Evolutionary conservation across 169 alveolate species (phyloP), one percentile per base, ranked within the genome.

Genomic region (Plasmodium gallinaceum): DNA sequence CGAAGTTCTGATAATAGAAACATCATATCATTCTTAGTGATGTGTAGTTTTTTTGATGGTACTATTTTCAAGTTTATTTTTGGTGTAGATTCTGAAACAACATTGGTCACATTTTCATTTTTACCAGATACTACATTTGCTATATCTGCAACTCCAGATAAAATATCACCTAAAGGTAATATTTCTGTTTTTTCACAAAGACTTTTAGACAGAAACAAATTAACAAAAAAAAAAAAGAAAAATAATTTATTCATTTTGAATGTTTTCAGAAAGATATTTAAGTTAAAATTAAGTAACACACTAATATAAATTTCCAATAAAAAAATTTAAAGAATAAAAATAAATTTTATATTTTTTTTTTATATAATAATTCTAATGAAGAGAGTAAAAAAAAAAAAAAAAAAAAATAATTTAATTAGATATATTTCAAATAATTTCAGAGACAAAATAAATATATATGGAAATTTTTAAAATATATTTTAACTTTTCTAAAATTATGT

Each of bases 121-220:
- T 54, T 66, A 8, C 72, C 7, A n/a, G 91, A 32, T 22, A 83
- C 20, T 18, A 32, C 91, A 83, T 58, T 70, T 20, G 80, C 73
- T 70, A 83, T 70, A 61, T 83, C 91, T 32, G 85, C 24, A 54
- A 83, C 91, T n/a, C 62, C 43, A 7, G 91, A 83, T 45, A 83
- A 39, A 26, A 83, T 83, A 54, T 83, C 91, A 39, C 86, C 83
- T 18, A 83, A 69, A 51, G 91, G 91, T 70, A 83, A 69, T n/a
- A 83, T 54, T 12, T 68, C 61, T 32, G 74, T 24, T 65, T 83
- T 46, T 39, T 83, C 91, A 83, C 91, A 83, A 57, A 22, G 16
- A 10, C 37, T 39, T 39, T 26, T 43, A 68, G 42, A 45, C 7
- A 51, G n/a, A 16, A 83, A 69, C 61, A 69, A 37, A 48, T 32